Evolutionary conservation across 1,139 yeast species (phyloP), one percentile per base, ranked within the genome.

Genomic region (Hemisphaericaspora xylofermentans): DNA sequence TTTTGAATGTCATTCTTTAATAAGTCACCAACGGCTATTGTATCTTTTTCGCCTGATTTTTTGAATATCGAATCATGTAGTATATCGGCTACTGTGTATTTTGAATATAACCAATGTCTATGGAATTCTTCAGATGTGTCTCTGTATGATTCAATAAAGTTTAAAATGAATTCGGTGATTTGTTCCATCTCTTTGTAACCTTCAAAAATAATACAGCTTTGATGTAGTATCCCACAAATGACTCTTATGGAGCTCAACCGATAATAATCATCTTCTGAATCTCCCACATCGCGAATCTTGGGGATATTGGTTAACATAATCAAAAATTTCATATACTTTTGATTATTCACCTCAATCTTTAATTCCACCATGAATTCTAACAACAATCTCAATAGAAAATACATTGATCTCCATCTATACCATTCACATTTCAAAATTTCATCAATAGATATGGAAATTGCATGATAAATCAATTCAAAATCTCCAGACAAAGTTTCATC

Each of bases 141-240:
- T 15, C 22, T 31, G 19, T 16, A 3, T 16, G 27, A 3, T 38
- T 28, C 27, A 21, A 35, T 19, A 24, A 35, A 12, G 14, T 25
- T 10, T 31, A 18, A 31, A 10, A 19, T 13, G 13, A 19, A 19
- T 19, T 31, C 34, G 9, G 34, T 31, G 12, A 31, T 19, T 16
- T 3, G 36, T n/a, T 35, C 38, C 30, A 50, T 51, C 36, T 71
- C 76, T 32, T 54, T 58, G 45, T 58, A 71, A 1, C 76, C 76
- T 28, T 68, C 67, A 45, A 57, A 66, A 2, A 60, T 28, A 12
- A 44, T 44, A 37, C 35, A 51, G 1, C 59, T 46, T 16, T 48
- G 41, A 5, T 33, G 37, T 12, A 59, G 42, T 2, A 64, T 50
- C 6, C 34, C 22, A 36, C 46, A 47, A 2, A 51, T 46, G n/a